Evolutionary conservation across 2,329 filamentous ascomycete species (phyloP), one percentile per base, ranked within the genome.

Genomic region (Neurospora crassa): DNA sequence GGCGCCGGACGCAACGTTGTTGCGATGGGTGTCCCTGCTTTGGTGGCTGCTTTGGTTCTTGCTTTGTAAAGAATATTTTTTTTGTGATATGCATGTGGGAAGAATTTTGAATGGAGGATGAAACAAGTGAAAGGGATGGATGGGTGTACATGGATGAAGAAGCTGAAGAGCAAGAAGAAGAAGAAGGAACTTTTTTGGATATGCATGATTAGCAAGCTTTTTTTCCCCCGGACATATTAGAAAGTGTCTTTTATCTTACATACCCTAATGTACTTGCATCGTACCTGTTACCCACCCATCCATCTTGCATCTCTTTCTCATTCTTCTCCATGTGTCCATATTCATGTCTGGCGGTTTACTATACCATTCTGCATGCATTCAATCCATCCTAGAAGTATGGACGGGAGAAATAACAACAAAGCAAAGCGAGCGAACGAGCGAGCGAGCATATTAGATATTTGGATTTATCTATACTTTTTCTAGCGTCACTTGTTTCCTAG

Each of bases 1-100:
- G 76, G 75, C n/a, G 74, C 76, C 16, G 74, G 72, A 29, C 74
- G 76, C 68, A 74, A 73, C 68, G 72, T 40, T 40, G 75, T 72
- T 37, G 74, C 71, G 7, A 11, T 76, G 29, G 74, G 73, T 12
- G 29, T 76, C 40, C 70, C 73, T 24, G 75, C 69, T 47, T 53
- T 73, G 11, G 7, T 74, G 67, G 76, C 68, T 47, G 75, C 71
- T n/a, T 45, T 74, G 42, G 59, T 76, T 43, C 67, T 77, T 67
- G 74, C 70, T 18, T 47, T 76, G 20, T 77, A 75, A 74, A 24
- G 24, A 24, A 29, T 2, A 1, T 34, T 34, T 45, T 63, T 70
- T 20, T 29, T 29, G 29, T 29, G 29, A 53, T 8, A 40, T 47
- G 34, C 29, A 69, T 43, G 37, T 59, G 63, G 14, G 7, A 37